A percentile compares a stretch with the other conserved stretches of the same genome.
Conservation (phyloP, 257 asterid genomes). For the Solanum neorickii region DNA sequence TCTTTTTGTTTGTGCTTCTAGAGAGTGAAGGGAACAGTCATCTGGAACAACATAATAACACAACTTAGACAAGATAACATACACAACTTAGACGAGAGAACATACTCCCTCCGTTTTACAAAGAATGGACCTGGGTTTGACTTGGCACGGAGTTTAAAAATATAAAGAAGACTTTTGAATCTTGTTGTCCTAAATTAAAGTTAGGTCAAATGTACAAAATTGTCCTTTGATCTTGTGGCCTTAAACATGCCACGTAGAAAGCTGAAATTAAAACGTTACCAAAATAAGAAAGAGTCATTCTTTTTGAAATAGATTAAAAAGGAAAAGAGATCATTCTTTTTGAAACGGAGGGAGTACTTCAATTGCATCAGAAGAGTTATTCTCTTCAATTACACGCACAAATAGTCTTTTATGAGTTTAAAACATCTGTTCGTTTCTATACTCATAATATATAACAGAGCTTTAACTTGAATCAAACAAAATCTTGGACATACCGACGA, state of each 20-base stretch:
- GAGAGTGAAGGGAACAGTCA: neutral
- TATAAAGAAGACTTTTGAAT: no score
- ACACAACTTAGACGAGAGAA: neutral
- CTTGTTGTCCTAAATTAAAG: no score
- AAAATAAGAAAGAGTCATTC: no score
- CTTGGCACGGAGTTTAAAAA: no score
- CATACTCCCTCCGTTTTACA: no score
- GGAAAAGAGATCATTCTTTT: no score
- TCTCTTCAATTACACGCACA: neutral
- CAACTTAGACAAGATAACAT: neutral
- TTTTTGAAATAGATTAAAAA: no score
- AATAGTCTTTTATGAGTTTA: neutral
- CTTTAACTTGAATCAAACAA: neutral
- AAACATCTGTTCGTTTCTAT: neutral
- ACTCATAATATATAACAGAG: neutral
- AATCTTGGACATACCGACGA: constrained; percentile 51
- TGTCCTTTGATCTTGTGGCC: no score
- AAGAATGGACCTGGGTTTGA: no score
- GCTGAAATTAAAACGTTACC: no score
- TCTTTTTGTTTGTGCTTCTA: neutral
- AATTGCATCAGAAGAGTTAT: neutral
- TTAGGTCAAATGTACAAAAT: no score
- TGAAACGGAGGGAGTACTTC: neutral
- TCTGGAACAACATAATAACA: neutral
- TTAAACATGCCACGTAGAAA: no score